A percentile compares a stretch with the other conserved stretches of the same genome.
Evolutionary conservation across 23 red algal species (phyloP).

Genomic region (Gracilaria vermiculophylla): DNA sequence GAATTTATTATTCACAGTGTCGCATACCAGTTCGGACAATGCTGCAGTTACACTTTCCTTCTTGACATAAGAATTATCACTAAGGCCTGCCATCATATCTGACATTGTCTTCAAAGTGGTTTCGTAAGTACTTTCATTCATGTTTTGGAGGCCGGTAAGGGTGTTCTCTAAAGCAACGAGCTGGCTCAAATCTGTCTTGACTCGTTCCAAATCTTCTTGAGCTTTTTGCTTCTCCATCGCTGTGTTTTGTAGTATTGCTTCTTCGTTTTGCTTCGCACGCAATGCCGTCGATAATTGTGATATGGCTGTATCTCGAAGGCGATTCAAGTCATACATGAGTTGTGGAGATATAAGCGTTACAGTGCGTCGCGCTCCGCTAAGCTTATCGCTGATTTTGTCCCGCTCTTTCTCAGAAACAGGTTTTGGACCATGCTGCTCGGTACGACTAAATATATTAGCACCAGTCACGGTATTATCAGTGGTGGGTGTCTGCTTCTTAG

Average conservation of each 20-base stretch:
- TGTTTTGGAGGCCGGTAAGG: not conserved
- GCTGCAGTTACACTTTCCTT: not conserved
- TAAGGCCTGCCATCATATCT: not conserved
- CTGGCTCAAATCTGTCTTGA: not conserved
- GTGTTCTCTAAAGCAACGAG: not conserved
- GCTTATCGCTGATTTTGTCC: not conserved
- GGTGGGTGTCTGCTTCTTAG: no score
- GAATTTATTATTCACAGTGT: not conserved
- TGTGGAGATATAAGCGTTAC: not conserved
- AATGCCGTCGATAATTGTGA: not conserved
- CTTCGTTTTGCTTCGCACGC: not conserved
- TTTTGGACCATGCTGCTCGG: not conserved
- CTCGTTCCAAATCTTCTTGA: not conserved
- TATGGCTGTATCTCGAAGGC: conserved; percentile 1
- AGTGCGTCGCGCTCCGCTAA: not conserved
- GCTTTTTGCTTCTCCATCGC: not conserved
- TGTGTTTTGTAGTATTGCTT: not conserved
- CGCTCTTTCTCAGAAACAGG: not conserved
- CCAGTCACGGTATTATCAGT: not conserved
- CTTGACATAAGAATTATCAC: not conserved
- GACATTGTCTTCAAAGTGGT: not conserved
- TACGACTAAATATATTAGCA: no score
- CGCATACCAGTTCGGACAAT: not conserved
- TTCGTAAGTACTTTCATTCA: not conserved
- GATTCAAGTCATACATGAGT: conserved; percentile 22